Conservation (phyloP, 306 rosid species). For the Rosa rugosa region DNA sequence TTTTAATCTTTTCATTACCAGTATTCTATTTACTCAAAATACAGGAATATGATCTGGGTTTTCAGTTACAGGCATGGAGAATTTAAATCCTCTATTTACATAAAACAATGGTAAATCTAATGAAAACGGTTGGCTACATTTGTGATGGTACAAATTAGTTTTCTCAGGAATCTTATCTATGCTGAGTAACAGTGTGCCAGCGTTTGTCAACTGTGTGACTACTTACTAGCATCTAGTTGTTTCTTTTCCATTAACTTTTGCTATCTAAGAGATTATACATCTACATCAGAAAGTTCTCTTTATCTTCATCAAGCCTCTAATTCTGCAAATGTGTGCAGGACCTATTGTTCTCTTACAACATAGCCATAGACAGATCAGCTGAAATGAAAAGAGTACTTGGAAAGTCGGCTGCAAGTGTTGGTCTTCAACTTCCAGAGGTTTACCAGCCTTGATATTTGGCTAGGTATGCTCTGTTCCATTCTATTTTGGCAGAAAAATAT, state of each 20-base stretch:
- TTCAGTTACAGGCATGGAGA: neutral
- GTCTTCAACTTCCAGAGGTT: slow-evolving; percentile 82
- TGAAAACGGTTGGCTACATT: neutral
- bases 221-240: neutral
- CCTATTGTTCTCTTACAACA: slow-evolving; percentile 80
- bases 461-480: neutral
- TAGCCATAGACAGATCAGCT: slow-evolving; percentile 80
- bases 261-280: neutral
- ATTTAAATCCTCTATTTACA: neutral
- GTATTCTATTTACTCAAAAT: neutral
- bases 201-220: neutral
- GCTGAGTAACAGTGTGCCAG: neutral
- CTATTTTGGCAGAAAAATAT: neutral
- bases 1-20: neutral
- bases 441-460: slow-evolving; percentile 50
- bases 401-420: slow-evolving; percentile 92
- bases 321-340: slow-evolving; percentile 55
- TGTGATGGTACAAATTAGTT: neutral
- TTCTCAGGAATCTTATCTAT: neutral
- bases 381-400: slow-evolving; percentile 80
- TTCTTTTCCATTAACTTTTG: neutral
- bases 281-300: neutral
- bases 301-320: slow-evolving; percentile 5
- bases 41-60: neutral
- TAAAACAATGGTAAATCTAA: neutral